Evolutionary conservation across 768 basidiomycete genomes (phyloP), one percentile per base, ranked within the genome.

Genomic region (Pholiota molesta): DNA sequence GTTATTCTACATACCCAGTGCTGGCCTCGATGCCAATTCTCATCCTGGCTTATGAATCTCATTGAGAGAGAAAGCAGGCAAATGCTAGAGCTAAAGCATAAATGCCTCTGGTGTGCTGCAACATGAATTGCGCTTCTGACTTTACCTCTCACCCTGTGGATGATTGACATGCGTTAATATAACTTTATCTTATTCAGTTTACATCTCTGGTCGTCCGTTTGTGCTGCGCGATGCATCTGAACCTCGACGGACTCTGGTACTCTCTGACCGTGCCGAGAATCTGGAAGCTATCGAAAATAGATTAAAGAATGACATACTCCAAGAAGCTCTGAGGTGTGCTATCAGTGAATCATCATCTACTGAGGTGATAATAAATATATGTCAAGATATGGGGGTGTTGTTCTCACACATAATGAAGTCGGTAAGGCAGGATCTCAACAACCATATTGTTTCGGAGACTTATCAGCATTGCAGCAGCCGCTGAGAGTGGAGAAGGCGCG

Each of bases 211-310:
- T 3, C 86, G 94, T 49, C 95, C 97, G 0, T 99, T 97, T 71
- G 95, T 98, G 3, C 79, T 98, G 28, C 84, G 96, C 44, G 95
- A 98, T 72, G 88, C 91, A 1, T 83, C 93, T 10, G 87, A 92
- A 63, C 95, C 95, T 3, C 84, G 91, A 57, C 84, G 85, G 45
- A 91, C 90, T 0, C 80, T 97, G 55, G 79, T 87, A 13, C 74
- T 98, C 35, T 95, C 95, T 23, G 94, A 97, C 75, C 84, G 97
- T n/a, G 92, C 95, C 1, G 91, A 95, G 74, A 97, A 96, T 70
- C 80, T 99, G 10, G 97, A 98, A 71, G 95, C 88, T 0, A 97
- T 99, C 60, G 97, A 96, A 74, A 79, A 80, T 52, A 85, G 97
- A 53, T 75, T 99, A 65, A 97, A 95, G 78, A 83, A 87, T 53